These are phyloP conservation scores for Rhynchosporium agropyri DNA, from an alignment of 2,329 filamentous ascomycete species.

Conservation along the genomic window DNA sequence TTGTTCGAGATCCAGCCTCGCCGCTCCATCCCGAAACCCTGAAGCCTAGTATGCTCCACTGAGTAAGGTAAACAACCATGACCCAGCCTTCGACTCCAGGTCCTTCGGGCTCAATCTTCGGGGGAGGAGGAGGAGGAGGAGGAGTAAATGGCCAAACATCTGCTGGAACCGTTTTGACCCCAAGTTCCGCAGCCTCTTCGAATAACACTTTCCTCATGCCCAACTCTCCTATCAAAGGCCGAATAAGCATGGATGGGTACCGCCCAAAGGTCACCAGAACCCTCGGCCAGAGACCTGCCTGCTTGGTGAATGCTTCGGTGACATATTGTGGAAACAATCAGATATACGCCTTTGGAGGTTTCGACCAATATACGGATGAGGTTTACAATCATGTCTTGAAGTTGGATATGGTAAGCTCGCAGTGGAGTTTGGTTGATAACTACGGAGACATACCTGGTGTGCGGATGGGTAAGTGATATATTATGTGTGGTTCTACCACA, in stretches of 20 bases:
- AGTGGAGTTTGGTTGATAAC: slow-evolving; percentile 97
- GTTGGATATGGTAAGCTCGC: slow-evolving; percentile 82
- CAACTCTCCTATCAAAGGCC: slow-evolving; percentile 73
- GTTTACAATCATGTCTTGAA: slow-evolving; percentile 97
- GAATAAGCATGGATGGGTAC: slow-evolving; percentile 71
- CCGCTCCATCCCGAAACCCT: not conserved
- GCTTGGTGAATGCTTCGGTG: slow-evolving; percentile 95
- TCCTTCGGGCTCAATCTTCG: slow-evolving; percentile 51
- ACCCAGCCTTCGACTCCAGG: slow-evolving; percentile 50
- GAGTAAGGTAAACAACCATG: slow-evolving; percentile 42
- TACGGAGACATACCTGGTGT: slow-evolving; percentile 98
- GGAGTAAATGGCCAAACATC: slow-evolving; percentile 29
- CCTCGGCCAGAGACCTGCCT: slow-evolving; percentile 81
- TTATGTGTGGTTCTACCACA: not conserved
- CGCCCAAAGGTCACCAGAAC: slow-evolving; percentile 81
- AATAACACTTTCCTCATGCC: slow-evolving; percentile 91
- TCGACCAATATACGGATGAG: slow-evolving; percentile 98
- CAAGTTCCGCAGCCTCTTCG: slow-evolving; percentile 56
- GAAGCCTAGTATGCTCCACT: slow-evolving; percentile 14
- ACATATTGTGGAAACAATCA: slow-evolving; percentile 98
- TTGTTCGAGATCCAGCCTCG: slow-evolving; percentile 3
- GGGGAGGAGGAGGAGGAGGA: slow-evolving; percentile 37
- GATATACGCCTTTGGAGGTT: slow-evolving; percentile 97
- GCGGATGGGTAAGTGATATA: slow-evolving; percentile 74
- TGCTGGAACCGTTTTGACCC: slow-evolving; percentile 42